Base-by-base conservation (phyloP, 768 basidiomycete genomes). In the Gymnopilus dilepis region DNA sequence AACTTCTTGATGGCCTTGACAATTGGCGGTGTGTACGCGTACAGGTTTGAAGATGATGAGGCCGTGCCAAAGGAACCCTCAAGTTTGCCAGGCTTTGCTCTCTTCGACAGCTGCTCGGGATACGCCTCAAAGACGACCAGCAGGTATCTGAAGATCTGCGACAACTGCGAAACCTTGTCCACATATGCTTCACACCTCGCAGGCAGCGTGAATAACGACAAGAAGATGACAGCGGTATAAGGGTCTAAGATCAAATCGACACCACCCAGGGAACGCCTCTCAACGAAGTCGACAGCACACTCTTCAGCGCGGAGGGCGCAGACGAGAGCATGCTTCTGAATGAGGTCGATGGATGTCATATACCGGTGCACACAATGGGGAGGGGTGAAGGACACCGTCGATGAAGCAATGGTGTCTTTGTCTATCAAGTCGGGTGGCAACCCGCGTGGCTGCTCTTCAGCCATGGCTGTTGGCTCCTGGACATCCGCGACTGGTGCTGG, bases 1-100 rank as follows among this genome's bases (percentile, higher is more conserved):
- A 94, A 81, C 69, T 84, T 89, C 72, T 84, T 87, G 66, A 93
- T 75, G 0, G 89, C 86, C 64, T 89, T 92, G 58, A 90, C 65
- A 38, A 90, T 81, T 0, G 89, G 87, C 2, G 86, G 84, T 0
- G 89, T 84, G 67, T 88, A 91, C 0, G 86, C 83, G 56, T 80
- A 78, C 33, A 80, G 67, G 2, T 64, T 72, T 12, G 64, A 65
- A 53, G 12, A 51, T 6, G 41, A 22, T 24, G 48, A 28, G 3
- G 41, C 28, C 15, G 8, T 19, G 31, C 30, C 30, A 26, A 21
- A 28, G 22, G 41, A 43, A 33, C 24, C 22, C 34, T 38, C 38
- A 6, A n/a, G 30, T 56, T 69, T 63, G 19, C n/a, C 7, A 4
- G 43, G 6, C 30, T 21, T 57, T 22, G 22, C 34, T 62, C 64